Evolutionary conservation across 495 filamentous ascomycete species (phyloP).

Genomic region (Penicillium antarcticum): DNA sequence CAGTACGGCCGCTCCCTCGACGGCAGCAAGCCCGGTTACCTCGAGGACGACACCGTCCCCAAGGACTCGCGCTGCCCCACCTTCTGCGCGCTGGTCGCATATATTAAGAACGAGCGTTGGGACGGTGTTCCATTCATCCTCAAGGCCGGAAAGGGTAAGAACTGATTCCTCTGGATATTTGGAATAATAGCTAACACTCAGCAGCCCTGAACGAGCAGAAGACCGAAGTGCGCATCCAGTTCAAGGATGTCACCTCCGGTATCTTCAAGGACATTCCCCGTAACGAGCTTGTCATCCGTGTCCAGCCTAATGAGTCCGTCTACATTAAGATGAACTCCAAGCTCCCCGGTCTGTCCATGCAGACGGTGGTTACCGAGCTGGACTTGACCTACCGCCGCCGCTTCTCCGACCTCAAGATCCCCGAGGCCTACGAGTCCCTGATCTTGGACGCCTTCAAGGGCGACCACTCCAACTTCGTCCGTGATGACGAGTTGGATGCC

Average conservation of each 20-base stretch:
- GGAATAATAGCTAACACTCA: constrained; percentile 6
- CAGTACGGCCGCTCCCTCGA: constrained; percentile 97
- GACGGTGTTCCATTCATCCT: constrained; percentile 99
- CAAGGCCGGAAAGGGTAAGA: constrained; percentile 87
- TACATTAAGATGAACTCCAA: constrained; percentile 99
- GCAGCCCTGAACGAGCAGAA: constrained; percentile 97
- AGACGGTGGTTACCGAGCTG: constrained; percentile 98
- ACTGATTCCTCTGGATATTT: neutral
- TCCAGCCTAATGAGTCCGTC: constrained; percentile 98
- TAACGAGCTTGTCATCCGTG: constrained; percentile 98
- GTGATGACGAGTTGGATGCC: constrained; percentile 97
- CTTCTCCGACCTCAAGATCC: constrained; percentile 99
- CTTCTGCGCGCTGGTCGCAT: constrained; percentile 94
- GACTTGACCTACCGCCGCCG: constrained; percentile 97
- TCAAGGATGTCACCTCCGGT: constrained; percentile 97
- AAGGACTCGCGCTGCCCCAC: constrained; percentile 97
- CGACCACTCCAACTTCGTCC: constrained; percentile 99
- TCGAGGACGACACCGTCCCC: constrained; percentile 98
- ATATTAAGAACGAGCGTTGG: constrained; percentile 99
- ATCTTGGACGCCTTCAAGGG: constrained; percentile 98
- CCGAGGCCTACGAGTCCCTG: constrained; percentile 97
- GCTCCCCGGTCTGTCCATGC: constrained; percentile 96
- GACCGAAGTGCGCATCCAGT: constrained; percentile 99
- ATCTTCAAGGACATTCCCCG: constrained; percentile 99
- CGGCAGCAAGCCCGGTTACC: constrained; percentile 95